Conservation (phyloP, 192 early-diverging fungal genomes). For the Gamsiella multidivaricata region DNA sequence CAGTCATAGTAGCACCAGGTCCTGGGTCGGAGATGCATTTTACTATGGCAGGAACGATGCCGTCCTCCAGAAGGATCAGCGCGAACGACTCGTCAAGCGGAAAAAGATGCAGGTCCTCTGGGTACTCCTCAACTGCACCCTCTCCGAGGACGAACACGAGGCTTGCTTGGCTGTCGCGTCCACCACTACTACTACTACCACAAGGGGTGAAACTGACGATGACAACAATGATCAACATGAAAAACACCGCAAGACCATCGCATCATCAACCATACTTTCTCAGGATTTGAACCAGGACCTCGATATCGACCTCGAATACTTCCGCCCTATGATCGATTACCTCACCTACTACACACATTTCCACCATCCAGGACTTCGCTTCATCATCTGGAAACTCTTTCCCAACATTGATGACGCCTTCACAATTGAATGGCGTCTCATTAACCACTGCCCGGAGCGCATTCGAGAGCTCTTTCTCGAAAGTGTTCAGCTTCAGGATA, state of each 20-base stretch:
- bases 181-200: neutral
- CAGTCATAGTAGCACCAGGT: slow-evolving; percentile 48
- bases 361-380: slow-evolving; percentile 31
- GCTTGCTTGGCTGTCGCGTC: neutral
- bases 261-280: slow-evolving; percentile 8
- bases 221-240: neutral
- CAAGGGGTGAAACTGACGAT: neutral
- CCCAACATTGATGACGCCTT: slow-evolving; percentile 20
- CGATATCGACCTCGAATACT: slow-evolving; percentile 23
- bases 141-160: slow-evolving; percentile 30
- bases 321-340: slow-evolving; percentile 36
- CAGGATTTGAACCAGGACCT: slow-evolving; percentile 3
- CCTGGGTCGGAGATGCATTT: slow-evolving; percentile 33
- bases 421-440: slow-evolving; percentile 30
- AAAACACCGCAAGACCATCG: neutral
- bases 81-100: slow-evolving; percentile 36
- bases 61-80: slow-evolving; percentile 29
- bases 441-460: slow-evolving; percentile 34
- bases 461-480: slow-evolving; percentile 47
- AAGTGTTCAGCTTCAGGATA: slow-evolving; percentile 41
- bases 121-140: slow-evolving; percentile 42
- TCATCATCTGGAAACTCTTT: slow-evolving; percentile 38
- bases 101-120: slow-evolving; percentile 49
- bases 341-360: slow-evolving; percentile 37
- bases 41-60: slow-evolving; percentile 33